Percentiles rank a stretch among this genome's conserved stretches.
Conservation (phyloP, 2,329 filamentous ascomycete genomes). For the Diaporthe sp. region DNA sequence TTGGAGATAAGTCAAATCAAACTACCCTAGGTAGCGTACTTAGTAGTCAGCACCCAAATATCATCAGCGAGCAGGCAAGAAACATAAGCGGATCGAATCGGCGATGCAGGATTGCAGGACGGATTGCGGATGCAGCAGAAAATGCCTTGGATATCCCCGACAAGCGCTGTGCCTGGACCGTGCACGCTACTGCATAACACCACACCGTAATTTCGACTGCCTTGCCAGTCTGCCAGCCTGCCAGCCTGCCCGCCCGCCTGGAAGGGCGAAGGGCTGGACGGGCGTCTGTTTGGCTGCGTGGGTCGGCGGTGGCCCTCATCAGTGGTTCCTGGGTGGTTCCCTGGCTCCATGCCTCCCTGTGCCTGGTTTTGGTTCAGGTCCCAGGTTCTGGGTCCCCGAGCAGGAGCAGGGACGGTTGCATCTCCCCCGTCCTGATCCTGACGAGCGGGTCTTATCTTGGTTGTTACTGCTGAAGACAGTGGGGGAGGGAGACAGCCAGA, state of each 20-base stretch:
- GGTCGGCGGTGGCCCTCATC: conserved; percentile 5
- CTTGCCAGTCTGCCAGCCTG: background rate
- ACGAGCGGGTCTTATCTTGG: conserved; percentile 21
- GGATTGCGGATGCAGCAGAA: conserved; percentile 2
- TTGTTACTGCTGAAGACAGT: conserved; percentile 1
- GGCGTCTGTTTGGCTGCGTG: background rate
- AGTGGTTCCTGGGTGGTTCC: conserved; percentile 19
- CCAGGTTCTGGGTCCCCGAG: background rate
- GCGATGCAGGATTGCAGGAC: conserved; percentile 22
- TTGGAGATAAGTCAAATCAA: conserved; percentile 19
- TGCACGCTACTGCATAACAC: conserved; percentile 35
- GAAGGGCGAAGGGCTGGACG: background rate
- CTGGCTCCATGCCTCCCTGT: background rate
- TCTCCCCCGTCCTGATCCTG: conserved; percentile 23
- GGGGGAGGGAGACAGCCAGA: background rate
- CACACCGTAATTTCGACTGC: conserved; percentile 27
- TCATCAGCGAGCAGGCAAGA: background rate
- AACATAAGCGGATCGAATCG: background rate
- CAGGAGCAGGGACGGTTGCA: conserved; percentile 26
- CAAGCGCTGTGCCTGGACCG: conserved; percentile 12
- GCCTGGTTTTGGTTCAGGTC: conserved; percentile 13
- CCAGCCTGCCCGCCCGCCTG: background rate
- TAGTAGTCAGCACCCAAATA: conserved; percentile 6
- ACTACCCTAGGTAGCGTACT: background rate
- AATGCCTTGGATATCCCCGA: conserved; percentile 22